Percentiles rank a stretch among this genome's conserved stretches.
Evolutionary conservation across 305 asterid genomes (phyloP).

Genomic region (Rubia tinctorum): DNA sequence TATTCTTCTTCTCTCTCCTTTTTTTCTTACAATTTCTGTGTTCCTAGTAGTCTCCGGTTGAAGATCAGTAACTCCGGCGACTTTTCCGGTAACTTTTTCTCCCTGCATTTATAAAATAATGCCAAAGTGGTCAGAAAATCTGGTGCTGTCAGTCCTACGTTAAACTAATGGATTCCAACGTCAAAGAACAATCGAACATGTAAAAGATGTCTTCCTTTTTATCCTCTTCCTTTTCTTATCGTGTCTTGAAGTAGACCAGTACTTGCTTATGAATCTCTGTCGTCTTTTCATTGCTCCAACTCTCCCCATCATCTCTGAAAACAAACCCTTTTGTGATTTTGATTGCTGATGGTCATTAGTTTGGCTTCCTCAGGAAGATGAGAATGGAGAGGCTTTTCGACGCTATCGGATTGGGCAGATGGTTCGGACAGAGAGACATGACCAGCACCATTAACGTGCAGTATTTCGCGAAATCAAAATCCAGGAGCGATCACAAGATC

Average conservation of each 20-base stretch:
- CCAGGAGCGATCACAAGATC: constrained; percentile 9
- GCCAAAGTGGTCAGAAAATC: not conserved
- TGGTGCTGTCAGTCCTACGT: not conserved
- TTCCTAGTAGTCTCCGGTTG: not conserved
- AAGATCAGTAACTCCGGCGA: not conserved
- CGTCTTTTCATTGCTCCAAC: not conserved
- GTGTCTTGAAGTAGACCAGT: not conserved
- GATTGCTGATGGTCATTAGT: not conserved
- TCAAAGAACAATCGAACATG: not conserved
- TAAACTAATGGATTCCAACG: not conserved
- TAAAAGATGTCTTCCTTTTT: not conserved
- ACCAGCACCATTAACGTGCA: not conserved
- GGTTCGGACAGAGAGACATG: constrained; percentile 26
- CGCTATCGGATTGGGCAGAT: constrained; percentile 39
- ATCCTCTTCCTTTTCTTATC: not conserved
- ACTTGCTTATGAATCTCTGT: not conserved
- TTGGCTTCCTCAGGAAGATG: constrained; percentile 29
- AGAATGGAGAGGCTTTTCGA: constrained; percentile 38
- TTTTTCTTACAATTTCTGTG: not conserved
- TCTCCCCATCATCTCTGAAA: not conserved
- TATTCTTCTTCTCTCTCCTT: not conserved
- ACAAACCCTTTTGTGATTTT: not conserved
- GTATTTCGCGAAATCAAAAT: constrained; percentile 14
- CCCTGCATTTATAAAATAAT: not conserved
- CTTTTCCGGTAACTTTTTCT: not conserved